A percentile compares a stretch with the other conserved stretches of the same genome.
Conservation (phyloP, 441 rosid genomes). For the Theobroma grandiflorum region DNA sequence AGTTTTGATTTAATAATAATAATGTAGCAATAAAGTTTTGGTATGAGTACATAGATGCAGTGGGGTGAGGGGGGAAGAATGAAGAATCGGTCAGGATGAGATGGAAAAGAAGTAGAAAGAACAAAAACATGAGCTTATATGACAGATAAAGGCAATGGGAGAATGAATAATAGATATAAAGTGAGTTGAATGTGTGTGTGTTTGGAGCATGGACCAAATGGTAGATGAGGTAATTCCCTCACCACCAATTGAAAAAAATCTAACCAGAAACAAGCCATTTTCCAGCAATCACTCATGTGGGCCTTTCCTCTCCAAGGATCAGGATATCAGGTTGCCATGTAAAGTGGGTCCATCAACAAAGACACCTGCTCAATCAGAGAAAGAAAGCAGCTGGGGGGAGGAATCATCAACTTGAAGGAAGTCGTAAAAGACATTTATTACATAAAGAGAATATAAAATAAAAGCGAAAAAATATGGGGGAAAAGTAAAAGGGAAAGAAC, state of each 20-base stretch:
- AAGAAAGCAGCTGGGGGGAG: not conserved
- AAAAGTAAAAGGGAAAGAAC: conserved; percentile 1
- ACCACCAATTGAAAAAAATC: conserved; percentile 39
- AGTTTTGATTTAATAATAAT: too few species aligned
- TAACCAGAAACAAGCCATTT: conserved; percentile 29
- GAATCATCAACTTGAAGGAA: conserved; percentile 40
- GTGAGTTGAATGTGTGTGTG: conserved; percentile 4
- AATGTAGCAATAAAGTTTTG: too few species aligned
- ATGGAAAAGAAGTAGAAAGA: too few species aligned
- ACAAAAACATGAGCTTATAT: not conserved
- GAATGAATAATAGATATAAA: conserved; percentile 11
- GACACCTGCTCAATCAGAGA: conserved; percentile 44
- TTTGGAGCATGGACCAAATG: conserved; percentile 11
- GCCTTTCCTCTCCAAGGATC: conserved; percentile 31
- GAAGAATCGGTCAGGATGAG: too few species aligned
- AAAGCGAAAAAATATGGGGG: not conserved
- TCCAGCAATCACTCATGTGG: conserved; percentile 45
- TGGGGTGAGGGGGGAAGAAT: too few species aligned
- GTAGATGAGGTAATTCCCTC: conserved; percentile 34
- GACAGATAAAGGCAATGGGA: not conserved
- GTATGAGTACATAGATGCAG: too few species aligned
- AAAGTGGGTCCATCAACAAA: conserved; percentile 43
- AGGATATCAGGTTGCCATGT: conserved; percentile 39
- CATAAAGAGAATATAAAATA: conserved; percentile 24
- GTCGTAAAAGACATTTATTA: conserved; percentile 41